A percentile compares a stretch with the other conserved stretches of the same genome.
Evolutionary conservation across 805 yeast species (phyloP).

Genomic region (Lachancea nothofagi): DNA sequence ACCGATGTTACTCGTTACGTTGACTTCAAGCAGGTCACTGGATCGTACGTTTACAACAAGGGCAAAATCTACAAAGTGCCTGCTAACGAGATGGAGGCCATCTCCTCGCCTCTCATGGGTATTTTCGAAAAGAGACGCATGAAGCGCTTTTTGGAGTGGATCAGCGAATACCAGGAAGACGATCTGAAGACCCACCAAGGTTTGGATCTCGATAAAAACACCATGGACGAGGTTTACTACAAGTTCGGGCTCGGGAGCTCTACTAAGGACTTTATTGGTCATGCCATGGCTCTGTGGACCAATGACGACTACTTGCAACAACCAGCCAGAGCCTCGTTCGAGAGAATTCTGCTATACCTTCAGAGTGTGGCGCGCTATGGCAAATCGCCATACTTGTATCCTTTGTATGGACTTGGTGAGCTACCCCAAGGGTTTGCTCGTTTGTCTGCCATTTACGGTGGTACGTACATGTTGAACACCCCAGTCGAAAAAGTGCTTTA

Average conservation of each 20-base stretch:
- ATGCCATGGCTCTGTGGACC: slow-evolving; percentile 96
- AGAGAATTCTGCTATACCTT: slow-evolving; percentile 77
- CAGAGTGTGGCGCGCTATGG: slow-evolving; percentile 93
- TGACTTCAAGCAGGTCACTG: slow-evolving; percentile 95
- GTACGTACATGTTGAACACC: slow-evolving; percentile 96
- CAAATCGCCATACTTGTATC: slow-evolving; percentile 93
- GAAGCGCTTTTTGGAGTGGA: slow-evolving; percentile 86
- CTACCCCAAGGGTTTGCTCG: slow-evolving; percentile 99
- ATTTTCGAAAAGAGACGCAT: slow-evolving; percentile 92
- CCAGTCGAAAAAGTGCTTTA: slow-evolving; percentile 87
- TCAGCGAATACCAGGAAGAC: slow-evolving; percentile 75
- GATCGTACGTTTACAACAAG: slow-evolving; percentile 82
- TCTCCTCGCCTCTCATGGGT: slow-evolving; percentile 89
- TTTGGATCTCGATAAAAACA: slow-evolving; percentile 74
- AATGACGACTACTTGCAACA: slow-evolving; percentile 83
- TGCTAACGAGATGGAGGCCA: slow-evolving; percentile 84
- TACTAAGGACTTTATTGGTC: slow-evolving; percentile 94
- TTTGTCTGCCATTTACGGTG: slow-evolving; percentile 94
- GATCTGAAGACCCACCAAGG: slow-evolving; percentile 79
- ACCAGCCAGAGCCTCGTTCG: slow-evolving; percentile 89
- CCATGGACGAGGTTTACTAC: slow-evolving; percentile 86
- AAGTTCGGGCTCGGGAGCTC: slow-evolving; percentile 89
- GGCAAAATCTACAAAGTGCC: slow-evolving; percentile 95
- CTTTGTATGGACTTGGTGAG: slow-evolving; percentile 94
- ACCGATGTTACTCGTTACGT: slow-evolving; percentile 94